A percentile compares a stretch with the other conserved stretches of the same genome.
phyloP scores from a whole-genome alignment of 2,329 filamentous ascomycete species.

The Fusarium begoniae region DNA sequence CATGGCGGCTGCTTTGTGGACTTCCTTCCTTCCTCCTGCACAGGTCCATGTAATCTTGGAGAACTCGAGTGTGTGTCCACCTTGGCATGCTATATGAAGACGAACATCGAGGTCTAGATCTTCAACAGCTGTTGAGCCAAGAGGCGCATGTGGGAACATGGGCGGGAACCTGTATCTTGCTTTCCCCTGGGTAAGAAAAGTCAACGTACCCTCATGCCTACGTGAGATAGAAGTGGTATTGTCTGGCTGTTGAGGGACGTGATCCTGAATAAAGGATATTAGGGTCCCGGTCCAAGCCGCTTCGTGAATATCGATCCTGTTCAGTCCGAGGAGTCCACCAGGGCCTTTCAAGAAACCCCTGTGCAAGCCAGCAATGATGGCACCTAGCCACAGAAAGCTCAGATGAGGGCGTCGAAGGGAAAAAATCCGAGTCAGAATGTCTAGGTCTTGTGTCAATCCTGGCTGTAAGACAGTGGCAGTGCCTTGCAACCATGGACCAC shows the following conservation, averaged over 20 bases:
- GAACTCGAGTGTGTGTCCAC: not conserved
- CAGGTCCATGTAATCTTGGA: not conserved
- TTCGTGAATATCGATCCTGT: slow-evolving; percentile 14
- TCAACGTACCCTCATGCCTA: not conserved
- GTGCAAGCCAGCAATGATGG: slow-evolving; percentile 11
- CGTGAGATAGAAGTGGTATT: not conserved
- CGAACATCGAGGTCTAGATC: not conserved
- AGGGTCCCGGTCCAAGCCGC: slow-evolving; percentile 16
- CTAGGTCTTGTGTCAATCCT: not conserved
- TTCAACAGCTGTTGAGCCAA: not conserved
- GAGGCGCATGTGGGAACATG: not conserved
- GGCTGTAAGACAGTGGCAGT: slow-evolving; percentile 3
- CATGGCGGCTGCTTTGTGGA: not conserved
- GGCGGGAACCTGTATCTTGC: not conserved
- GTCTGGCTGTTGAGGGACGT: not conserved
- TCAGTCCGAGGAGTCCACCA: not conserved
- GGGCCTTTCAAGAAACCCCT: not conserved
- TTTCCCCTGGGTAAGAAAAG: not conserved
- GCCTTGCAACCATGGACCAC: slow-evolving; percentile 17
- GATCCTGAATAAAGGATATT: slow-evolving; percentile 5
- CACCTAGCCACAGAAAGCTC: slow-evolving; percentile 26
- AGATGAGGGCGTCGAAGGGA: not conserved
- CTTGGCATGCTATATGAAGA: not conserved
- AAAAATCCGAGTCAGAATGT: not conserved
- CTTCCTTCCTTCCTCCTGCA: not conserved